Base-by-base conservation (phyloP, 1,139 yeast genomes). In the Taphrina wiesneri region DNA sequence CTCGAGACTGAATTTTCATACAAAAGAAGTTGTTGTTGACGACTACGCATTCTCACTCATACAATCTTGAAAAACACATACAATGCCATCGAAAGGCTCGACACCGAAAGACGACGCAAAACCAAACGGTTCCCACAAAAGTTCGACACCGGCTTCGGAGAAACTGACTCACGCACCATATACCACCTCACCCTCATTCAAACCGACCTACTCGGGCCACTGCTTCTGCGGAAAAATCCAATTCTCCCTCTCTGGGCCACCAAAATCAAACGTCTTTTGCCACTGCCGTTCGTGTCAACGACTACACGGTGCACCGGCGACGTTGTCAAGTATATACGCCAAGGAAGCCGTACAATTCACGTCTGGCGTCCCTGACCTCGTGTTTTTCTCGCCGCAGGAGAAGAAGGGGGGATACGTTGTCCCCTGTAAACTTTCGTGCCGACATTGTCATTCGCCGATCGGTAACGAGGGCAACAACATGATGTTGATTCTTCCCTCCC, bases 241-340 rank as follows among this genome's bases (percentile, higher is more conserved):
- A 26, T 62, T 62, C 46, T 39, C 32, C 4, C 21, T 62, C 11
- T n/a, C 26, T 17, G 65, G 60, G 19, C 46, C 17, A 19, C 65
- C 65, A 3, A 45, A 53, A 25, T 43, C 56, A 23, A 45, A 28
- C 9, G 32, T 28, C 1, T 52, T 53, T 32, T 62, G 65, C 23
- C 65, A 62, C 60, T 62, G 65, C 34, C 57, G 57, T 15, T 32
- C 53, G 13, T 62, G 65, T 19, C 65, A 62, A 36, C 65, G 60
- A 15, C 26, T 62, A 21, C 65, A 62, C 47, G 57, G 59, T 5
- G 60, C 65, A 11, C 65, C 65, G 3, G 32, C 53, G 1, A 39
- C 65, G 1, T 47, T 53, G 46, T 34, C 56, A 30, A 34, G 47
- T 54, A 62, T 62, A 54, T 62, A 52, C 39, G 47, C 17, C 3